phyloP scores from a whole-genome alignment of 805 yeast genomes.

The Candida mattraensis region DNA sequence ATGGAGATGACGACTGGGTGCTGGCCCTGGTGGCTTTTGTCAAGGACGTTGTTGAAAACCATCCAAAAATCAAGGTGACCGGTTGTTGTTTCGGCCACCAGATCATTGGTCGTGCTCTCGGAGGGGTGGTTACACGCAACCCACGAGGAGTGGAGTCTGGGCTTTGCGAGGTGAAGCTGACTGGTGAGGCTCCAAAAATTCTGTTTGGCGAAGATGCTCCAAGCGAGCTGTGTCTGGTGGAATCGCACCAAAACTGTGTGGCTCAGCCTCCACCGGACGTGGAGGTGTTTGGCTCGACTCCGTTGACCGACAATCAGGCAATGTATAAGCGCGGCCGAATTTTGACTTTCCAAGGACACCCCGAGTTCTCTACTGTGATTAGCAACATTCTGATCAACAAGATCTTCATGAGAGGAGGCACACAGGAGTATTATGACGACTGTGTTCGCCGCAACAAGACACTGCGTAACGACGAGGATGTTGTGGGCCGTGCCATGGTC shows the following conservation, averaged over 20 bases:
- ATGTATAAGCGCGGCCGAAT: slow-evolving; percentile 50
- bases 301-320: slow-evolving; percentile 53
- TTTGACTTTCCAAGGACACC: slow-evolving; percentile 86
- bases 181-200: slow-evolving; percentile 26
- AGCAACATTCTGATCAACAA: slow-evolving; percentile 15
- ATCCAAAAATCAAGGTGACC: slow-evolving; percentile 44
- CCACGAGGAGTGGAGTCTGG: slow-evolving; percentile 76
- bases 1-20: slow-evolving; percentile 44
- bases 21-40: slow-evolving; percentile 38
- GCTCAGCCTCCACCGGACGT: slow-evolving; percentile 7
- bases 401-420: slow-evolving; percentile 2
- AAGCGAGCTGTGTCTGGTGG: slow-evolving; percentile 8
- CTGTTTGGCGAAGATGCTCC: slow-evolving; percentile 2
- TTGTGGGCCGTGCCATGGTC: slow-evolving; percentile 9
- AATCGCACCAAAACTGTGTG: slow-evolving; percentile 13
- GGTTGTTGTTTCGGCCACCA: slow-evolving; percentile 93
- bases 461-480: slow-evolving; percentile 6
- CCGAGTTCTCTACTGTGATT: slow-evolving; percentile 59
- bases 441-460: slow-evolving; percentile 8
- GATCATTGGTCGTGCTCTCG: slow-evolving; percentile 64
- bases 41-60: slow-evolving; percentile 15
- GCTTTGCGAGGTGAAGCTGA: slow-evolving; percentile 45
- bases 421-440: slow-evolving; percentile 8
- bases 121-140: slow-evolving; percentile 57
- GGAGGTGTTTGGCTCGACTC: slow-evolving; percentile 7